A percentile compares a stretch with the other conserved stretches of the same genome.
Evolutionary conservation across 2,329 filamentous ascomycete genomes (phyloP).

Genomic region (Xylariaceae sp.): DNA sequence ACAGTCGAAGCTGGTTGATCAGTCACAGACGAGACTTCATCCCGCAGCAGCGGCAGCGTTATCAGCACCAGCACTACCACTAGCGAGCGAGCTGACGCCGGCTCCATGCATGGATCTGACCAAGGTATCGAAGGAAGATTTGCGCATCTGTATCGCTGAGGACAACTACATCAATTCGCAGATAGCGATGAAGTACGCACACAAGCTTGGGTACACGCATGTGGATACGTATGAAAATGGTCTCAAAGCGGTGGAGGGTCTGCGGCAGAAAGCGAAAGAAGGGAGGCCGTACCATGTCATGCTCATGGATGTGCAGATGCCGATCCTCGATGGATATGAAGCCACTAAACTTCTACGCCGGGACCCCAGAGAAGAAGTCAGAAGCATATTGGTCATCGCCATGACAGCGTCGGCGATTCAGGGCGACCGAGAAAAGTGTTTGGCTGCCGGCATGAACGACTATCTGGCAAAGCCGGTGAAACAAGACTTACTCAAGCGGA

Average conservation of each 20-base stretch:
- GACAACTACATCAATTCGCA: constrained; percentile 94
- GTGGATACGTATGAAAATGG: constrained; percentile 91
- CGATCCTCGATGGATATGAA: constrained; percentile 85
- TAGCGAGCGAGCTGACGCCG: constrained; percentile 37
- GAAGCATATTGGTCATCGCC: constrained; percentile 84
- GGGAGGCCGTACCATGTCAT: constrained; percentile 81
- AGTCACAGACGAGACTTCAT: constrained; percentile 25
- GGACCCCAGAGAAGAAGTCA: constrained; percentile 69
- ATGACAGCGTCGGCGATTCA: constrained; percentile 96
- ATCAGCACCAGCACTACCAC: constrained; percentile 23
- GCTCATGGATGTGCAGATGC: constrained; percentile 97
- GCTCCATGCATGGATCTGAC: constrained; percentile 61
- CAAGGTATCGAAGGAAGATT: constrained; percentile 66
- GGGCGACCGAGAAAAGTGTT: constrained; percentile 88
- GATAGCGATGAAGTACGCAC: constrained; percentile 87
- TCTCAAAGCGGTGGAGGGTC: constrained; percentile 76
- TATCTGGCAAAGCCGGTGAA: constrained; percentile 95
- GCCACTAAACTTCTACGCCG: constrained; percentile 77
- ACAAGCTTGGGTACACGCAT: constrained; percentile 71
- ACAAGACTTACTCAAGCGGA: constrained; percentile 77
- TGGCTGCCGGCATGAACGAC: constrained; percentile 97
- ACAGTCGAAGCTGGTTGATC: constrained; percentile 38
- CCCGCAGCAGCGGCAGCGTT: no score
- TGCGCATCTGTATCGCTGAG: constrained; percentile 89
- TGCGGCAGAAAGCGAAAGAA: constrained; percentile 66